phyloP scores from a whole-genome alignment of 1,284 basidiomycete genomes.

The Tylopilus sp. region DNA sequence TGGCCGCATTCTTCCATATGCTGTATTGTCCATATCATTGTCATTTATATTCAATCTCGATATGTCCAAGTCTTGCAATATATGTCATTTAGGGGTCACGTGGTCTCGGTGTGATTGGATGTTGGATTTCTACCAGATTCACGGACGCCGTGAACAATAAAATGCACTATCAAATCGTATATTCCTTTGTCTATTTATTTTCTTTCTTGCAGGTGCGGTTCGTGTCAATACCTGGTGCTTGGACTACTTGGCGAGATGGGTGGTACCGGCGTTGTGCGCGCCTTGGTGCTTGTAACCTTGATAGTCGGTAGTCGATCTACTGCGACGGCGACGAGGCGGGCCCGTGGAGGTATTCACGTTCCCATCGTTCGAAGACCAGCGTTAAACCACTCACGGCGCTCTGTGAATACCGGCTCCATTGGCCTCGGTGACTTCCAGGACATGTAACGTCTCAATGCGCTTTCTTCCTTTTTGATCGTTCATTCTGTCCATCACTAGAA shows the following conservation, averaged over 20 bases:
- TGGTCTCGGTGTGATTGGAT: not conserved
- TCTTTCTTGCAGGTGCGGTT: not conserved
- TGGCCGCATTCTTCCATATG: conserved; percentile 3
- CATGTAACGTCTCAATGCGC: conserved; percentile 39
- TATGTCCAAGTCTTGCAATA: not conserved
- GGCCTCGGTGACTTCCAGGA: conserved; percentile 44
- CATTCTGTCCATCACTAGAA: conserved; percentile 30
- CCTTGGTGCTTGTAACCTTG: conserved; percentile 11
- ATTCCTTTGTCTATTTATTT: conserved; percentile 1
- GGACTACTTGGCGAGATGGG: conserved; percentile 9
- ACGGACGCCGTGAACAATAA: not conserved
- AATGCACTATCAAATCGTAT: not conserved
- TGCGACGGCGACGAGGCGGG: not conserved
- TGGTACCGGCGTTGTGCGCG: conserved; percentile 2
- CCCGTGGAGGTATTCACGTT: conserved; percentile 25
- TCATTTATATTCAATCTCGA: conserved; percentile 3
- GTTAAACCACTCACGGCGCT: conserved; percentile 11
- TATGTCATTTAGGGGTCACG: too few relatives aligned
- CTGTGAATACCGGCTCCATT: conserved; percentile 22
- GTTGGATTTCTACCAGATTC: not conserved
- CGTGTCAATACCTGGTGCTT: not conserved
- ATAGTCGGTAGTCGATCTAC: conserved; percentile 2
- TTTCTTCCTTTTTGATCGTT: conserved; percentile 1
- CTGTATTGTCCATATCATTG: conserved; percentile 1
- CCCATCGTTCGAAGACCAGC: conserved; percentile 20